A percentile compares a stretch with the other conserved stretches of the same genome.
Evolutionary conservation across 257 asterid genomes (phyloP).

Genomic region (Lantana camara): DNA sequence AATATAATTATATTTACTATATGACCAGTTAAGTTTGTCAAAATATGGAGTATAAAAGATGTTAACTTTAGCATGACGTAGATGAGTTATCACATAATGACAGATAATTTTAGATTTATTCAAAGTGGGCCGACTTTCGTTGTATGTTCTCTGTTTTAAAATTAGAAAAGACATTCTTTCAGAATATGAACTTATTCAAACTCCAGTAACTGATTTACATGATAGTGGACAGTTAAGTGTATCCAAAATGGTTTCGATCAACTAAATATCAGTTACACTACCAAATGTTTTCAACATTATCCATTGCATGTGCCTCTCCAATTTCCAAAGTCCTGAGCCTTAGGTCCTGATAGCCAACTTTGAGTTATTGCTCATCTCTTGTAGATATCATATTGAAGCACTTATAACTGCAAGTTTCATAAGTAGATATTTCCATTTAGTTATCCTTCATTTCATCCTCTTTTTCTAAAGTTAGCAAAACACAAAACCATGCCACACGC

Average conservation of each 20-base stretch:
- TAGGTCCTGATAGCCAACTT: too few relatives aligned
- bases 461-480: not conserved
- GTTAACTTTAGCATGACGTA: too few relatives aligned
- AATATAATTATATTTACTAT: too few relatives aligned
- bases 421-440: not conserved
- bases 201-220: not conserved
- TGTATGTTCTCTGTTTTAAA: too few relatives aligned
- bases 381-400: not conserved
- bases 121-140: too few relatives aligned
- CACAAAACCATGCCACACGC: not conserved
- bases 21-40: too few relatives aligned
- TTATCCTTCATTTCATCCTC: not conserved
- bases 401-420: not conserved
- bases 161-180: too few relatives aligned
- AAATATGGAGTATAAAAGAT: too few relatives aligned
- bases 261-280: not conserved
- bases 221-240: not conserved
- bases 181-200: too few relatives aligned
- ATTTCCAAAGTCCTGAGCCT: not conserved
- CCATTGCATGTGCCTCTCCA: not conserved
- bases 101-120: too few relatives aligned
- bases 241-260: too few relatives aligned
- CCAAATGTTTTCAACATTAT: not conserved
- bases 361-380: constrained; percentile 1
- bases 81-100: too few relatives aligned